These are phyloP conservation scores for Coniochaeta sp. DNA, from an alignment of 2,329 filamentous ascomycete species.

Conservation along the genomic window DNA sequence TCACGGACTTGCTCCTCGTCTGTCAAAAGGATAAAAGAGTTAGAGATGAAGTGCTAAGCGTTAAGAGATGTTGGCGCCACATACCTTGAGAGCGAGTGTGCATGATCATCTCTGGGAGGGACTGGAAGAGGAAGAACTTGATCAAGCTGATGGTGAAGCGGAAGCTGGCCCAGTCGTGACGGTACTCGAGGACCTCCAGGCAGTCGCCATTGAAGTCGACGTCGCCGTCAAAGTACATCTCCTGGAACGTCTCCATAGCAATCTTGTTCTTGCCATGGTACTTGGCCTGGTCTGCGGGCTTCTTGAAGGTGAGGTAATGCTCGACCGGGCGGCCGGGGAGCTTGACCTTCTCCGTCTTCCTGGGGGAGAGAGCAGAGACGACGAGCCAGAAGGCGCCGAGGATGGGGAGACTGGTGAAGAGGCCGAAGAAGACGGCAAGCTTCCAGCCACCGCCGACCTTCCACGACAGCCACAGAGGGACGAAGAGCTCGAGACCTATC, in stretches of 20 bases:
- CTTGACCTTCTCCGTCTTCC: conserved; percentile 87
- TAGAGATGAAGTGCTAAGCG: conserved; percentile 4
- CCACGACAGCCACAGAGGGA: conserved; percentile 76
- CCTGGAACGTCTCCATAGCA: conserved; percentile 88
- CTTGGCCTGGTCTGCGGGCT: conserved; percentile 49
- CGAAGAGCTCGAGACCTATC: conserved; percentile 56
- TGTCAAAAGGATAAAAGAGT: conserved; percentile 26
- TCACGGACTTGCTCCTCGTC: conserved; percentile 97
- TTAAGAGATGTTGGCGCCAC: conserved; percentile 10
- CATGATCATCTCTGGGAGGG: conserved; percentile 86
- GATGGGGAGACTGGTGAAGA: conserved; percentile 73
- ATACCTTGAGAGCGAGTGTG: conserved; percentile 82
- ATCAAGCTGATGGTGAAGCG: conserved; percentile 79
- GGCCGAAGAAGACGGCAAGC: conserved; percentile 78
- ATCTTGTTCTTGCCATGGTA: conserved; percentile 76
- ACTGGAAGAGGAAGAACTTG: conserved; percentile 79
- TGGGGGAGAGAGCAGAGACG: conserved; percentile 72
- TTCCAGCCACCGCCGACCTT: conserved; percentile 79
- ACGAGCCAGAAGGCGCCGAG: conserved; percentile 76
- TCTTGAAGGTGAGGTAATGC: conserved; percentile 82
- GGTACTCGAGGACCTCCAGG: conserved; percentile 83
- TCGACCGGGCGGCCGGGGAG: conserved; percentile 82
- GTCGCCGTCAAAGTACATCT: conserved; percentile 94
- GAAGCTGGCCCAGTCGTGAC: conserved; percentile 96
- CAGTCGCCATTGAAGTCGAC: conserved; percentile 93